Conservation (phyloP, 805 yeast species). For the Candida nemodendra region DNA sequence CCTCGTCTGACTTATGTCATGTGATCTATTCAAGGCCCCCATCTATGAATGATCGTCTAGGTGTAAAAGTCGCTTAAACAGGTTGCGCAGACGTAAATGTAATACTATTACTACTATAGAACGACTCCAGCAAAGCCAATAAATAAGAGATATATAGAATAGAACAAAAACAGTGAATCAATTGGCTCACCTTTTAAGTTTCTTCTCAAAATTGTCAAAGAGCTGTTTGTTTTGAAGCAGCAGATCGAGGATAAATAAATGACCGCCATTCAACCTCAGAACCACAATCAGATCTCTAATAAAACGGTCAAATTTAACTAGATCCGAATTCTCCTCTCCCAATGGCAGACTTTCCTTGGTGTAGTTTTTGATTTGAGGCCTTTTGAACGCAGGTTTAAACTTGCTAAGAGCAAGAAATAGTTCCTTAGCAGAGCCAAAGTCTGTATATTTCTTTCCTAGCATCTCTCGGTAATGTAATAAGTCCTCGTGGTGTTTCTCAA, state of each 20-base stretch:
- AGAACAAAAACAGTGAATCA: background rate
- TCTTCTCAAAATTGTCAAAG: slow-evolving; percentile 43
- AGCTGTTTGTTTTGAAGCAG: slow-evolving; percentile 47
- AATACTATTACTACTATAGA: too few species aligned
- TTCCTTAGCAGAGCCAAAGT: slow-evolving; percentile 38
- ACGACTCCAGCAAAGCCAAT: too few species aligned
- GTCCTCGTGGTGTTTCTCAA: slow-evolving; percentile 48
- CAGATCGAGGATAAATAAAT: slow-evolving; percentile 57
- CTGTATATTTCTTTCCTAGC: slow-evolving; percentile 35
- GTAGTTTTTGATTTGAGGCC: slow-evolving; percentile 15
- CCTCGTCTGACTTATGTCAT: too few species aligned
- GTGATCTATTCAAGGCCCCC: too few species aligned
- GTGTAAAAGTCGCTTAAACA: too few species aligned
- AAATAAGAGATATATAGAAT: background rate
- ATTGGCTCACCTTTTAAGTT: slow-evolving; percentile 9
- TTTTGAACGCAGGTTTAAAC: slow-evolving; percentile 24
- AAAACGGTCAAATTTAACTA: slow-evolving; percentile 33
- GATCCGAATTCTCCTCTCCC: slow-evolving; percentile 7
- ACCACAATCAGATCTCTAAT: slow-evolving; percentile 43
- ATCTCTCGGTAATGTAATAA: slow-evolving; percentile 34
- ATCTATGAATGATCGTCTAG: too few species aligned
- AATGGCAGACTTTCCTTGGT: slow-evolving; percentile 7
- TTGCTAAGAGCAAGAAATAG: slow-evolving; percentile 39
- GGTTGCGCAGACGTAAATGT: too few species aligned
- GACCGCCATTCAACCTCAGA: slow-evolving; percentile 54